Evolutionary conservation across 1,284 basidiomycete species (phyloP), one percentile per base, ranked within the genome.

Genomic region (Takashimella tepidaria): DNA sequence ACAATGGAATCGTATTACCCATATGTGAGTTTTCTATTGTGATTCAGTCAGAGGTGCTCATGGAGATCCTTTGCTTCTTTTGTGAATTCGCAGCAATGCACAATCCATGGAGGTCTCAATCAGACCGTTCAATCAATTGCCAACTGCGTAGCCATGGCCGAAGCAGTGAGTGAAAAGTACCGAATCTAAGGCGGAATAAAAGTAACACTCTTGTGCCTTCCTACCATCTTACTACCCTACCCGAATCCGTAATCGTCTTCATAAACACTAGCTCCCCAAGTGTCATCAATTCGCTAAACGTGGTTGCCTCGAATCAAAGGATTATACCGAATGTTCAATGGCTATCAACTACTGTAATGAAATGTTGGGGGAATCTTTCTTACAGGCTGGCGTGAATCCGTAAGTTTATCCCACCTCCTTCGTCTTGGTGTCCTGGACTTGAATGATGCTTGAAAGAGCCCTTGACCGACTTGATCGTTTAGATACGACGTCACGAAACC

Each of bases 401-500:
- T 66, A 48, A 49, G 62, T 19, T 12, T n/a, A 27, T 43, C 40
- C n/a, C n/a, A n/a, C n/a, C n/a, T n/a, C n/a, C n/a, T n/a, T n/a
- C n/a, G n/a, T n/a, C n/a, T n/a, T n/a, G n/a, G n/a, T n/a, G n/a
- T n/a, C n/a, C n/a, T n/a, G n/a, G n/a, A n/a, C n/a, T n/a, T n/a
- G n/a, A n/a, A n/a, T n/a, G n/a, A 48, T 51, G 22, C 45, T 22
- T 10, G 23, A 12, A 23, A 40, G 23, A 51, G 52, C 46, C 42
- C n/a, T 24, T 19, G 16, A 8, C 37, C 13, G 21, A n/a, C 27
- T 21, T 6, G 19, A 16, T 21, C 5, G 19, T 26, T 5, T 50
- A 64, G 64, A 3, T 89, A 88, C 66, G 85, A 88, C 65, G 79
- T 87, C 45, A 82, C 81, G 59, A 79, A 79, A 65, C 66, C 74